phyloP scores from a whole-genome alignment of 73 alveolate genomes.

The Paramecium octaurelia region DNA sequence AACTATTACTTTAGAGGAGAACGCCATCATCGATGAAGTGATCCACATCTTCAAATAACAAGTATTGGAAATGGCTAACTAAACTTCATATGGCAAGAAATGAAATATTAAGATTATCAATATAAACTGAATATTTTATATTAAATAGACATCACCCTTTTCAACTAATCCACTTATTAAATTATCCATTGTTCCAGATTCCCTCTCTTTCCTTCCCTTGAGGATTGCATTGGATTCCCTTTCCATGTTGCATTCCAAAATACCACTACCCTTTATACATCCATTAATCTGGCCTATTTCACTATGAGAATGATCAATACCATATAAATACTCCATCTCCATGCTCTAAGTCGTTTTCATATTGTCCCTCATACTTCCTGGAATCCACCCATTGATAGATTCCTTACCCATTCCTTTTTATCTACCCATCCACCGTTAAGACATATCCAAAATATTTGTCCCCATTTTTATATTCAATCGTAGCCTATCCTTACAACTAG shows the following conservation, averaged over 20 bases:
- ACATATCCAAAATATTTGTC: conserved; percentile 47
- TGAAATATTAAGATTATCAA: neutral
- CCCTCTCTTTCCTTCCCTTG: conserved; percentile 66
- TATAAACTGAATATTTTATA: neutral
- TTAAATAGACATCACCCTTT: neutral
- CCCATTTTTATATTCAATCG: conserved; percentile 55
- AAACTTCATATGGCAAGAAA: conserved; percentile 35
- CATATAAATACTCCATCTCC: conserved; percentile 61
- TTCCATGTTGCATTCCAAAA: conserved; percentile 42
- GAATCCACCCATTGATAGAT: conserved; percentile 49
- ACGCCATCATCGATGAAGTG: conserved; percentile 37
- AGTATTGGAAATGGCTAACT: neutral
- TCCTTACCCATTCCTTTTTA: conserved; percentile 53
- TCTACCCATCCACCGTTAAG: conserved; percentile 37
- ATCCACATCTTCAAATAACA: conserved; percentile 39
- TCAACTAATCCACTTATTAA: conserved; percentile 49
- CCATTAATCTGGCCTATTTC: conserved; percentile 57
- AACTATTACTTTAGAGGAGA: neutral
- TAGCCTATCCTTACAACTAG: conserved; percentile 34
- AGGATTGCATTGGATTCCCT: conserved; percentile 46
- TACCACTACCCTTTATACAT: conserved; percentile 57
- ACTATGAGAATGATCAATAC: neutral
- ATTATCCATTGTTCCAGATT: conserved; percentile 46
- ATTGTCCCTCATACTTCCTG: conserved; percentile 55
- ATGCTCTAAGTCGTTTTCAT: conserved; percentile 46